Evolutionary conservation across 257 asterid species (phyloP), one percentile per base, ranked within the genome.

Genomic region (Verbascum thapsus): DNA sequence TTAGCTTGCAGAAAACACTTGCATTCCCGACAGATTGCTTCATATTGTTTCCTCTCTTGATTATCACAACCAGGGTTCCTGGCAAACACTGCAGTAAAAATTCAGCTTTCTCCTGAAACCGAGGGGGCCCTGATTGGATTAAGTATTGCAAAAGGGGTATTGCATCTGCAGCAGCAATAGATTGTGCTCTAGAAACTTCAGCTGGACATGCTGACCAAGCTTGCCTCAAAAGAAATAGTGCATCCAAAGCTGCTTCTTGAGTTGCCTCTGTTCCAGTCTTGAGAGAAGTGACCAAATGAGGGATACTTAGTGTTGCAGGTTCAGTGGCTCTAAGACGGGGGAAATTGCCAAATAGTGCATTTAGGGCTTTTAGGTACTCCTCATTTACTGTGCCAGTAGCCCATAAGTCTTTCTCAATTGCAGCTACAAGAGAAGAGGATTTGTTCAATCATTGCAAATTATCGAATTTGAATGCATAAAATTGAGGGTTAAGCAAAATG

Each of bases 171-270:
- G 97, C 96, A 58, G 99, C 97, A 53, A 89, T 90, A 58, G 97
- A 89, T 53, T 94, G 99, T 0, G 99, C 97, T 45, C 96, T 79
- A 64, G 99, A 94, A 69, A 94, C 90, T 80, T 94, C 99, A 17
- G 96, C 94, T 9, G 95, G 96, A 70, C 99, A 89, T 3, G 99
- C 99, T 10, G 97, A 83, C 99, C 99, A 94, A 49, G 99, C 97
- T 76, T 94, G 97, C 76, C 99, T 71, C 50, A 94, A 96, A 75
- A 89, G 84, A 74, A 83, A 89, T 41, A 94, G 80, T 6, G 97
- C 88, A 61, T 94, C 99, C 83, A 94, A 84, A 22, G 99, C 96
- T 64, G 99, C 97, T 82, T 94, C 99, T 85, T 94, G 99, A 59
- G 95, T 81, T 51, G 94, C 95, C 83, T 94, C 97, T 2, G 95